Base-by-base conservation (phyloP, 1,139 yeast genomes). In the Pneumocystis wakefieldiae region DNA sequence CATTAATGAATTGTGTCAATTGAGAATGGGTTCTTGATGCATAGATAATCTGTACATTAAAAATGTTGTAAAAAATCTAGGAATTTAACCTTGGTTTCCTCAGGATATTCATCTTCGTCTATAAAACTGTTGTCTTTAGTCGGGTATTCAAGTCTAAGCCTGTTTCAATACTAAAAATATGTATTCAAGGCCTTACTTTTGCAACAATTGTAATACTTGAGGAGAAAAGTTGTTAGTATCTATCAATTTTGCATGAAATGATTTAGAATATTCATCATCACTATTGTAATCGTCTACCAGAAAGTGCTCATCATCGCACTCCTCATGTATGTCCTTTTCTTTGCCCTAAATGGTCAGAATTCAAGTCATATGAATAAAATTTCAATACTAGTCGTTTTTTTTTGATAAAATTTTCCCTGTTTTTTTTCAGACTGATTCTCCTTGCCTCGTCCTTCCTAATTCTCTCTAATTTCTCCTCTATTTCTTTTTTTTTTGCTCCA, bases 11-110 rank as follows among this genome's bases (percentile, higher is more conserved):
- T 70, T 91, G 98, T 61, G 79, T 79, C 63, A 91, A 75, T 71
- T 91, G 98, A 0, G 97, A 88, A 71, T 91, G 97, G 0, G 98
- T 91, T 72, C 98, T 77, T 0, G 97, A 89, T 0, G 95, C 80
- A 71, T 84, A 90, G 68, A 75, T 81, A 1, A 85, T 79, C 68
- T 48, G 29, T 19, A 12, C 28, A 24, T 14, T 32, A 19, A 38
- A 42, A 28, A 37, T 6, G 59, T 32, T 32, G 28, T 8, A 10
- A 57, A 57, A 39, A 61, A 4, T 60, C 8, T 53, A 32, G 4
- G 7, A 10, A 36, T 36, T 24, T 48, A n/a, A 60, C 64, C 53
- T 65, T 65, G 42, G 53, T 37, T 15, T 64, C 66, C 17, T 63
- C 64, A 10, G 61, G 59, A 41, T 64, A 62, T n/a, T 60, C 63